Evolutionary conservation across 805 yeast genomes (phyloP).

Genomic region (Kodamaea neixiangensis): DNA sequence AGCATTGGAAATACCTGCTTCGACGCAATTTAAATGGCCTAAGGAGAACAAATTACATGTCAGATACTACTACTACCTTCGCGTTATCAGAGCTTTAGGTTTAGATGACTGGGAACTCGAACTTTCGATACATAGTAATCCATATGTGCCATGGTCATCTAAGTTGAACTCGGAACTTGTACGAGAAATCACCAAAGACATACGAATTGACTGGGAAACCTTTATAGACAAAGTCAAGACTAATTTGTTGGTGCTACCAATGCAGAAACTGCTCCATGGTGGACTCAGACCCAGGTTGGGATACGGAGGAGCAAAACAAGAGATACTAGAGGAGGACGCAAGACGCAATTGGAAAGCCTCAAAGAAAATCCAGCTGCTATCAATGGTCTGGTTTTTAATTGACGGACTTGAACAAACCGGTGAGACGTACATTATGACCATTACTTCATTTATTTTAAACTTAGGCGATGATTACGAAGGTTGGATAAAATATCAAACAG

Average conservation of each 20-base stretch:
- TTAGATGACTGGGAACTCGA: background rate
- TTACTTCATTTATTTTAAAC: slow-evolving; percentile 35
- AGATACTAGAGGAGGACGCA: slow-evolving; percentile 24
- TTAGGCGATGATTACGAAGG: slow-evolving; percentile 37
- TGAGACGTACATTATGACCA: slow-evolving; percentile 22
- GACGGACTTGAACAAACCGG: slow-evolving; percentile 7
- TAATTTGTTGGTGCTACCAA: slow-evolving; percentile 9
- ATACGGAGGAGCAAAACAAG: slow-evolving; percentile 19
- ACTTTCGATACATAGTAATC: slow-evolving; percentile 23
- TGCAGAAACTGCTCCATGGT: slow-evolving; percentile 7
- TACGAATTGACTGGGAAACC: background rate
- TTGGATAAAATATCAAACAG: slow-evolving; percentile 27
- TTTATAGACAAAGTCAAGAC: slow-evolving; percentile 3
- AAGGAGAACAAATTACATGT: background rate
- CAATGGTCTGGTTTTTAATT: slow-evolving; percentile 30
- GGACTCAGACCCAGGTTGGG: slow-evolving; percentile 25
- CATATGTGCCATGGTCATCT: slow-evolving; percentile 32
- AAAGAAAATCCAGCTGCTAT: slow-evolving; percentile 22
- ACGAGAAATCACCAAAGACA: background rate
- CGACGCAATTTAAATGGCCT: background rate
- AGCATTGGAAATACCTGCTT: background rate
- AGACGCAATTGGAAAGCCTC: slow-evolving; percentile 31
- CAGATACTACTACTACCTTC: background rate
- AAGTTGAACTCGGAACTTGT: slow-evolving; percentile 9
- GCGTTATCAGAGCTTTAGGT: slow-evolving; percentile 14